These are phyloP conservation scores for Solanum aculeatissimum DNA, from an alignment of 305 asterid species.

Conservation along the genomic window DNA sequence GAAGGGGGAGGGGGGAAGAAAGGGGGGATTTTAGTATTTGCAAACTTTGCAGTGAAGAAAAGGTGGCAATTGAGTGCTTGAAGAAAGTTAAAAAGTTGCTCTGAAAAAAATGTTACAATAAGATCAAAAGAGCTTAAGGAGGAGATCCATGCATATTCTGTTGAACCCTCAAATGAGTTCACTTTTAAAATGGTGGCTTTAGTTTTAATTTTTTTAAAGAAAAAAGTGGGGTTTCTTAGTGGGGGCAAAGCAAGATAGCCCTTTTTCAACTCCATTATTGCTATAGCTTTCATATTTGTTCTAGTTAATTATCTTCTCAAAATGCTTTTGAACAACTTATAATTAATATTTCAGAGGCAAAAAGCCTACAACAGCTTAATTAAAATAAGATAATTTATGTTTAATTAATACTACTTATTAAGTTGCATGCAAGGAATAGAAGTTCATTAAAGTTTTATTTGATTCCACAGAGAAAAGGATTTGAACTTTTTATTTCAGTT, in stretches of 20 bases:
- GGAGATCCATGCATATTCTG: conserved; percentile 65
- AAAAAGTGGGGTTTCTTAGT: conserved; percentile 32
- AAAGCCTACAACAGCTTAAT: background rate
- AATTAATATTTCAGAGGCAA: background rate
- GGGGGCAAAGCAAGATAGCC: conserved; percentile 37
- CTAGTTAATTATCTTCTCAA: conserved; percentile 37
- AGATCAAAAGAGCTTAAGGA: background rate
- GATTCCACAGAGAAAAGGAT: background rate
- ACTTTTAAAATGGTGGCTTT: conserved; percentile 32
- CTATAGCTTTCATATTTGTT: conserved; percentile 19
- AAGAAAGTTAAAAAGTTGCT: conserved; percentile 28
- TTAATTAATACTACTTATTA: background rate
- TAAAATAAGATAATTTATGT: background rate
- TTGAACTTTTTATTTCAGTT: background rate
- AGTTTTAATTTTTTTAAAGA: background rate
- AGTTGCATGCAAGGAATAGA: conserved; percentile 2
- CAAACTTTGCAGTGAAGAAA: conserved; percentile 40
- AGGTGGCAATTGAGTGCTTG: conserved; percentile 38
- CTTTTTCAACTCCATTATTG: conserved; percentile 52
- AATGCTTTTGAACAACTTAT: background rate
- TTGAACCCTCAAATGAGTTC: conserved; percentile 29
- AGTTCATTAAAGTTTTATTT: background rate
- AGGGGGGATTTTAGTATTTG: conserved; percentile 20
- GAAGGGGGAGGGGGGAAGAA: no score
- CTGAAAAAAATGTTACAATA: background rate